phyloP scores from a whole-genome alignment of 108 stramenopile species.

The Poteriospumella lacustris region DNA sequence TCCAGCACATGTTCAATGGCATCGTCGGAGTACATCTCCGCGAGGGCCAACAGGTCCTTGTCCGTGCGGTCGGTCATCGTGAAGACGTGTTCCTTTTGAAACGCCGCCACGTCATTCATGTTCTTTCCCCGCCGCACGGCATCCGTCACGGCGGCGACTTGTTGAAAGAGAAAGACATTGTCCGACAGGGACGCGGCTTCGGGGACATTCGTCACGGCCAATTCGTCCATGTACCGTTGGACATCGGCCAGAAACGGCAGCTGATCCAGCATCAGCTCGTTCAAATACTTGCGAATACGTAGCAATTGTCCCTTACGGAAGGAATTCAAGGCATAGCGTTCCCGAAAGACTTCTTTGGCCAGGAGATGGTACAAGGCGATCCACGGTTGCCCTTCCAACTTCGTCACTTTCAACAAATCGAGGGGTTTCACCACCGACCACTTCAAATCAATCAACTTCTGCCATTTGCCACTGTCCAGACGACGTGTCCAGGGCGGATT shows the following conservation, averaged over 20 bases:
- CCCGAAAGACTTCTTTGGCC: conserved; percentile 52
- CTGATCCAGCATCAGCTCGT: conserved; percentile 67
- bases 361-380: conserved; percentile 67
- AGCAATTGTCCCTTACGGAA: conserved; percentile 66
- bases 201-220: conserved; percentile 65
- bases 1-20: conserved; percentile 34
- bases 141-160: conserved; percentile 54
- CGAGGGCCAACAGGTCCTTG: conserved; percentile 39
- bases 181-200: conserved; percentile 32
- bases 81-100: conserved; percentile 46
- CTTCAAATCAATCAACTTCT: conserved; percentile 61
- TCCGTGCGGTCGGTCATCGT: conserved; percentile 50
- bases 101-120: conserved; percentile 15
- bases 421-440: conserved; percentile 56
- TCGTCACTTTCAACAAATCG: conserved; percentile 63
- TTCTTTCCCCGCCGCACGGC: conserved; percentile 32
- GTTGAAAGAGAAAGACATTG: conserved; percentile 46
- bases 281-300: conserved; percentile 64
- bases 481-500: conserved; percentile 78
- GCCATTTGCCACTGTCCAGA: conserved; percentile 48
- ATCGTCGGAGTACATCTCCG: conserved; percentile 32
- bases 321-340: conserved; percentile 65
- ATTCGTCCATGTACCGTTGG: conserved; percentile 71
- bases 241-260: conserved; percentile 70
- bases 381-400: conserved; percentile 72